A percentile compares a stretch with the other conserved stretches of the same genome.
These are phyloP conservation scores for Raphanus sativus DNA, from an alignment of 345 rosid genomes.

Conservation along the genomic window DNA sequence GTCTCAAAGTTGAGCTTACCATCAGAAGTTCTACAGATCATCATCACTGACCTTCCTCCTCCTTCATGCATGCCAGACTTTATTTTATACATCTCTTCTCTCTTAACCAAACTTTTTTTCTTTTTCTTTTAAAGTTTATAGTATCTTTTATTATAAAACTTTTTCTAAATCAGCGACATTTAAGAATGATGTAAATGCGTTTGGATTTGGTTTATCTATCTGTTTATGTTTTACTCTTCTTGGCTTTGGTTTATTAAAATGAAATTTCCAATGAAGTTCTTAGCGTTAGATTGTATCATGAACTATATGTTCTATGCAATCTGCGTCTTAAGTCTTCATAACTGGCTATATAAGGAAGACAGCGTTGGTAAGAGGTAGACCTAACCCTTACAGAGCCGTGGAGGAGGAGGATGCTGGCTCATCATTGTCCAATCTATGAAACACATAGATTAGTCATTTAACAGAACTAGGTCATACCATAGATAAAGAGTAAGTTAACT, in stretches of 20 bases:
- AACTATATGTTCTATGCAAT: not conserved
- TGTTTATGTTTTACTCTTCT: not conserved
- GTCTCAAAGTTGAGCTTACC: conserved; percentile 92
- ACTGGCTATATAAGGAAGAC: not conserved
- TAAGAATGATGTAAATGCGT: conserved; percentile 23
- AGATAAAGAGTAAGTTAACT: not conserved
- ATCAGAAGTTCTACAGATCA: conserved; percentile 45
- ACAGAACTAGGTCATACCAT: not conserved
- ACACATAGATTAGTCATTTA: not conserved
- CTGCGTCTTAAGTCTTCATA: not conserved
- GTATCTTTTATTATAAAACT: not conserved
- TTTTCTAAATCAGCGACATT: not conserved
- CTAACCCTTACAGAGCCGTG: not conserved
- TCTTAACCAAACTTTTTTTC: conserved; percentile 10
- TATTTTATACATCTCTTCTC: not conserved
- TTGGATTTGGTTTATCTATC: not conserved
- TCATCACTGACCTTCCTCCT: conserved; percentile 19
- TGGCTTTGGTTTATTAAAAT: not conserved
- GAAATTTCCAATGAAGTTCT: conserved; percentile 5
- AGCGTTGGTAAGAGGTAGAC: not conserved
- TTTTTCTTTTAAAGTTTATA: not conserved
- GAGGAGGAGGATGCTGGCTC: not conserved
- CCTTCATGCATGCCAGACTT: not conserved
- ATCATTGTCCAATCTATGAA: not conserved
- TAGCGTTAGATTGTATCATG: not conserved